phyloP scores from a whole-genome alignment of 352 stramenopile species.

The Thalassiosira sp. region DNA sequence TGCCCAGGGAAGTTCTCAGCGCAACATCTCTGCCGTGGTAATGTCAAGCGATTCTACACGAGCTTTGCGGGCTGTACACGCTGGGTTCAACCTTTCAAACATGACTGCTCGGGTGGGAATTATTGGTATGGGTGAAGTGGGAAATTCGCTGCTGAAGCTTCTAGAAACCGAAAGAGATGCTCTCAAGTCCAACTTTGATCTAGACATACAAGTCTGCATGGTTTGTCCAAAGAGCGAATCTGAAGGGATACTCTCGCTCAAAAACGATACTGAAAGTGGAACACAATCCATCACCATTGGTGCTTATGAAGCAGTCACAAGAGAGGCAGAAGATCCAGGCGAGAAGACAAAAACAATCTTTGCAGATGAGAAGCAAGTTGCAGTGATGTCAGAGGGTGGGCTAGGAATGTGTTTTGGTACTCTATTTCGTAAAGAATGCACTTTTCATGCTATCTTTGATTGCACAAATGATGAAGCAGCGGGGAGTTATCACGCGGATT shows the following conservation, averaged over 20 bases:
- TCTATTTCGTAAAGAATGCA: slow-evolving; percentile 88
- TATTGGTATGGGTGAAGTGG: slow-evolving; percentile 87
- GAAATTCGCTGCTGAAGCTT: slow-evolving; percentile 87
- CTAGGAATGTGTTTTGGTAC: slow-evolving; percentile 51
- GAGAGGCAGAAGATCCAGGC: slow-evolving; percentile 3
- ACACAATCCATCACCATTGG: slow-evolving; percentile 57
- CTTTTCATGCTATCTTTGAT: slow-evolving; percentile 93
- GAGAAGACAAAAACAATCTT: slow-evolving; percentile 23
- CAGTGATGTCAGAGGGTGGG: slow-evolving; percentile 16
- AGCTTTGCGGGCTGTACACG: slow-evolving; percentile 91
- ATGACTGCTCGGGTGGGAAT: slow-evolving; percentile 91
- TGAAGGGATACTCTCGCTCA: slow-evolving; percentile 36
- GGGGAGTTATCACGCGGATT: slow-evolving; percentile 87
- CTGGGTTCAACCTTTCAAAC: slow-evolving; percentile 92
- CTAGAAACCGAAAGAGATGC: slow-evolving; percentile 63
- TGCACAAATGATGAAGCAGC: slow-evolving; percentile 89
- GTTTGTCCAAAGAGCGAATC: slow-evolving; percentile 86
- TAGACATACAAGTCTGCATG: slow-evolving; percentile 84
- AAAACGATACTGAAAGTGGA: slow-evolving; percentile 24
- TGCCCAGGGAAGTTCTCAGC: slow-evolving; percentile 89
- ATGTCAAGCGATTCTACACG: slow-evolving; percentile 87
- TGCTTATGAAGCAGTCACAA: slow-evolving; percentile 12
- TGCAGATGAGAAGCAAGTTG: slow-evolving; percentile 14
- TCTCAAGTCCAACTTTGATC: slow-evolving; percentile 84
- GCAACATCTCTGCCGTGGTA: slow-evolving; percentile 95